Percentiles rank a stretch among this genome's conserved stretches.
These are phyloP conservation scores for Peterozyma xylosa DNA, from an alignment of 805 yeast species.

Conservation along the genomic window DNA sequence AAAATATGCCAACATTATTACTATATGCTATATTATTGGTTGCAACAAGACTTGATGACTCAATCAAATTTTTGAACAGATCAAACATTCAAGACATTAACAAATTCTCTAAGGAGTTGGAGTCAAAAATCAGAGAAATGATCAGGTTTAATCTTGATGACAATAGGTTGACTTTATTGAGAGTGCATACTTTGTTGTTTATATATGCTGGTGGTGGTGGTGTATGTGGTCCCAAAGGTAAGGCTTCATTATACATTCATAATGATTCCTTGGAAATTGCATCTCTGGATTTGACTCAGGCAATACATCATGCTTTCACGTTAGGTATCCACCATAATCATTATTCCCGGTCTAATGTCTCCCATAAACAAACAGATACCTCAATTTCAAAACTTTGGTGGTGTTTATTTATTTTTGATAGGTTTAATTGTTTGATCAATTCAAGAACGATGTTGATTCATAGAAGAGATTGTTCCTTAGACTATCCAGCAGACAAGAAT, in stretches of 20 bases:
- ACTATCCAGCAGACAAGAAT: slow-evolving; percentile 18
- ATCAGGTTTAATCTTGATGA: slow-evolving; percentile 29
- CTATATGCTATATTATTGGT: too few relatives aligned
- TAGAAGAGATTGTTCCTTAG: slow-evolving; percentile 29
- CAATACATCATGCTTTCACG: slow-evolving; percentile 30
- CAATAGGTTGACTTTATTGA: slow-evolving; percentile 26
- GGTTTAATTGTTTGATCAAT: slow-evolving; percentile 15
- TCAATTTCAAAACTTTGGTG: too few relatives aligned
- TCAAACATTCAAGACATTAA: slow-evolving; percentile 11
- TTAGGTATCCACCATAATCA: slow-evolving; percentile 29
- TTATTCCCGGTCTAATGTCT: slow-evolving; percentile 8
- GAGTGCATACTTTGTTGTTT: slow-evolving; percentile 27
- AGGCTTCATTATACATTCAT: background rate
- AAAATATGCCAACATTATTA: too few relatives aligned
- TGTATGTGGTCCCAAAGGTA: slow-evolving; percentile 10
- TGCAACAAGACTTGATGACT: slow-evolving; percentile 20
- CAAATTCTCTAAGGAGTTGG: slow-evolving; percentile 20
- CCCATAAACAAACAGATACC: slow-evolving; percentile 4
- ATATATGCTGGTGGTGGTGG: slow-evolving; percentile 31
- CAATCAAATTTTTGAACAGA: slow-evolving; percentile 18
- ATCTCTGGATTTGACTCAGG: slow-evolving; percentile 26
- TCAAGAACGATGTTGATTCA: slow-evolving; percentile 30
- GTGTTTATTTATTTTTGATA: too few relatives aligned
- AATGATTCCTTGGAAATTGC: slow-evolving; percentile 19
- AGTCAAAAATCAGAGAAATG: slow-evolving; percentile 25